Evolutionary conservation across 208 protist species (phyloP).

Genomic region (Acanthamoeba triangularis): DNA sequence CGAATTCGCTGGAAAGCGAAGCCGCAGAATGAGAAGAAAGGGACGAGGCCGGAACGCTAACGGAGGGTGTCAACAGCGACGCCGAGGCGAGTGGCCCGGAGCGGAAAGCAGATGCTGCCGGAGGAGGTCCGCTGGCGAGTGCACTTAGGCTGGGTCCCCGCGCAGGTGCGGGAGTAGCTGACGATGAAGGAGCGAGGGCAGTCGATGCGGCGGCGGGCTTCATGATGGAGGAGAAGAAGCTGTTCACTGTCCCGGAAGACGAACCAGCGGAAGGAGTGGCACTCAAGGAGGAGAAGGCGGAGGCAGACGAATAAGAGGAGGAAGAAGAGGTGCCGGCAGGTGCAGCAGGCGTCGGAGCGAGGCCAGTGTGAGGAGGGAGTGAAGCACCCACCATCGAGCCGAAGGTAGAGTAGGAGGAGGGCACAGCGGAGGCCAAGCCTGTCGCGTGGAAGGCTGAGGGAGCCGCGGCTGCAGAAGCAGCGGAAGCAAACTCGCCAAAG

Average conservation of each 20-base stretch:
- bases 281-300: background rate
- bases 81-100: background rate
- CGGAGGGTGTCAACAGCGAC: background rate
- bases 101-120: background rate
- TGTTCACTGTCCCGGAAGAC: background rate
- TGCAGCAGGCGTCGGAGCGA: background rate
- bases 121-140: background rate
- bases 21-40: background rate
- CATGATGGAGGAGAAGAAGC: slow-evolving; percentile 17
- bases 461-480: background rate
- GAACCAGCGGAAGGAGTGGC: background rate
- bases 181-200: background rate
- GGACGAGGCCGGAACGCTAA: background rate
- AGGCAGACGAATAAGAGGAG: background rate
- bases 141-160: background rate
- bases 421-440: background rate
- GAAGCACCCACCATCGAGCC: background rate
- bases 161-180: background rate
- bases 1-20: background rate
- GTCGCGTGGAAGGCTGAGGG: background rate
- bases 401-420: background rate
- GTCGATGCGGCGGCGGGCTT: background rate
- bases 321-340: background rate
- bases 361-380: background rate
- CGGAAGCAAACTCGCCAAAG: slow-evolving; percentile 26